phyloP scores from a whole-genome alignment of 495 filamentous ascomycete genomes.

The Neurospora cerealis region DNA sequence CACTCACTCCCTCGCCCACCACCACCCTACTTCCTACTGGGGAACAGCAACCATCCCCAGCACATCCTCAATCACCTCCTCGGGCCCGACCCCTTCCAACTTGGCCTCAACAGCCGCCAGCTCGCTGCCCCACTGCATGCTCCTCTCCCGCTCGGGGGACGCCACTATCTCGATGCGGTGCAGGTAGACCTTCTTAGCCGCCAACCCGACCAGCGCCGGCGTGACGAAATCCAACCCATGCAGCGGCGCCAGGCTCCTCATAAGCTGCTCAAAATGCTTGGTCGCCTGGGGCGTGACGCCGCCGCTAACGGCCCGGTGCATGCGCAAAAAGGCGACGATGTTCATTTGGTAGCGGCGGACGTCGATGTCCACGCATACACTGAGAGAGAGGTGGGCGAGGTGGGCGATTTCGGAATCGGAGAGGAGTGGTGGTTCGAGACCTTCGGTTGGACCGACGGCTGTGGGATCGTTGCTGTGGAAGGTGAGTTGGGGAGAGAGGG shows the following conservation, averaged over 20 bases:
- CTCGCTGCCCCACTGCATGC: conserved; percentile 89
- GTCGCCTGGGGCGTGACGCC: conserved; percentile 71
- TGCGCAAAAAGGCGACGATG: conserved; percentile 71
- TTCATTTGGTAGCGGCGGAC: conserved; percentile 75
- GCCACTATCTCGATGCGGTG: conserved; percentile 65
- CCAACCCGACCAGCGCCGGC: conserved; percentile 73
- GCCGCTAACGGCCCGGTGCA: conserved; percentile 73
- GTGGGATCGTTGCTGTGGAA: background rate
- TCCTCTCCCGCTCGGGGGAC: conserved; percentile 63
- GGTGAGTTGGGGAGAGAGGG: background rate
- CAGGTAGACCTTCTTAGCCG: conserved; percentile 78
- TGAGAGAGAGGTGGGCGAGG: conserved; percentile 23
- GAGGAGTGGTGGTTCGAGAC: conserved; percentile 7
- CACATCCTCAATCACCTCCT: conserved; percentile 79
- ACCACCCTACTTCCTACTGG: conserved; percentile 31
- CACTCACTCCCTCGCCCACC: background rate
- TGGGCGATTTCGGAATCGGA: conserved; percentile 28
- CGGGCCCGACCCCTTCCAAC: conserved; percentile 57
- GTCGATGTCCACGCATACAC: conserved; percentile 39
- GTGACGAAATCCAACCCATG: conserved; percentile 76
- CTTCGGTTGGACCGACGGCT: background rate
- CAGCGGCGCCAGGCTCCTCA: conserved; percentile 65
- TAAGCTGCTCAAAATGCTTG: conserved; percentile 58
- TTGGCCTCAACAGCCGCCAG: conserved; percentile 52
- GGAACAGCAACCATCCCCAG: conserved; percentile 60